These are phyloP conservation scores for Ceratobasidium papillatum DNA, from an alignment of 1,284 basidiomycete species.

Conservation along the genomic window DNA sequence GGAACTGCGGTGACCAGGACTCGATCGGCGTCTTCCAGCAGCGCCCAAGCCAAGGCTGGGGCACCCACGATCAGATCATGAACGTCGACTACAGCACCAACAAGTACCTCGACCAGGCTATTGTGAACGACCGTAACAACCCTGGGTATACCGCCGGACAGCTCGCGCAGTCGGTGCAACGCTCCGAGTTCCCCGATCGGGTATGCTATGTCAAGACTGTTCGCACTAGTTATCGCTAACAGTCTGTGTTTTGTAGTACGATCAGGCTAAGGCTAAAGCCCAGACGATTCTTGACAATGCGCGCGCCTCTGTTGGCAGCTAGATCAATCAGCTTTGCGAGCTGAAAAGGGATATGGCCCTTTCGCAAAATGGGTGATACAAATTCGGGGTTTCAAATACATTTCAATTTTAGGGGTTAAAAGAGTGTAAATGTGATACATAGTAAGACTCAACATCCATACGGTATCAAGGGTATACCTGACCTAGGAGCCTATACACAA, in stretches of 20 bases:
- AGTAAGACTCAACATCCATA: too few species aligned
- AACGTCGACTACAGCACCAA: constrained; percentile 38
- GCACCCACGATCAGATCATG: constrained; percentile 41
- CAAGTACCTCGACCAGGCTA: constrained; percentile 39
- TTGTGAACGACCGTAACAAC: constrained; percentile 31
- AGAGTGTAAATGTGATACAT: too few species aligned
- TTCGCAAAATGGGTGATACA: too few species aligned
- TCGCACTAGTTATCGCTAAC: neutral
- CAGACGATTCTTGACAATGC: constrained; percentile 12
- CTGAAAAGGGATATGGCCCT: too few species aligned
- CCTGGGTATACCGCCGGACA: constrained; percentile 34
- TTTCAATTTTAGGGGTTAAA: too few species aligned
- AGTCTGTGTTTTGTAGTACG: neutral
- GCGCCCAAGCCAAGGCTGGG: constrained; percentile 42
- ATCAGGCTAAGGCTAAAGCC: constrained; percentile 22
- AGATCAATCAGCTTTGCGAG: constrained; percentile 11
- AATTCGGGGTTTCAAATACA: too few species aligned
- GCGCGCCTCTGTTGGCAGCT: constrained; percentile 8
- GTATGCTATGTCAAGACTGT: neutral
- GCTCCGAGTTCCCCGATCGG: constrained; percentile 38
- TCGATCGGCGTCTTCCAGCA: constrained; percentile 42
- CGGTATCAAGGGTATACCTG: too few species aligned
- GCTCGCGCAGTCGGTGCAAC: constrained; percentile 36
- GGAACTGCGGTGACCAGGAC: constrained; percentile 41
- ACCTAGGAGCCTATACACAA: too few species aligned